Base-by-base conservation (phyloP, 202 grass and related monocot genomes). In the Carex arenaria region DNA sequence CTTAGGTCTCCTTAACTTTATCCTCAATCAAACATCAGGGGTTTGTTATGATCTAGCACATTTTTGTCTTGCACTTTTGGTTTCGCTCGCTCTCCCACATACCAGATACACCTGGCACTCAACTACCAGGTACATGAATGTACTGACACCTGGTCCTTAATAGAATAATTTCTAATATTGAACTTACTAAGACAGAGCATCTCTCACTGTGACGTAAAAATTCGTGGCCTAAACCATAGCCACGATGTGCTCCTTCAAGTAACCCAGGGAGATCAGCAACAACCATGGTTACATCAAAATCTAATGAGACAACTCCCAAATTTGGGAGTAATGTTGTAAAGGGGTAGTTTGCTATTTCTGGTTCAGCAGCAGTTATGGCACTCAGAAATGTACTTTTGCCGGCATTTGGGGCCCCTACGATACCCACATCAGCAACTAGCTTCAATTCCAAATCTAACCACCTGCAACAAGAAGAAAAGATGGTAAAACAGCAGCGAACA, bases 321-420 rank as follows among this genome's bases (percentile, higher is more conserved):
- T 98, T 98, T 70, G 95, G 95, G 63, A 98, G 91, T 55, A 98
- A 89, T 42, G 92, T 98, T n/a, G 95, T 98, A 72, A 98, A 98
- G 20, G 95, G 92, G 82, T 98, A 98, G 88, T 91, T 98, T 65
- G 95, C 95, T 83, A 98, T 98, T 54, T 89, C 88, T 90, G 95
- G 95, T 36, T 95, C 89, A 63, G 95, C 95, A 85, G 92, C 95
- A 61, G 80, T 93, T 81, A 98, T 87, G 67, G 84, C 95, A 69
- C 90, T 90, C 84, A 98, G 86, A 20, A 98, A 90, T 67, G 91
- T 98, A 89, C 95, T 98, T 86, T 98, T 98, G 60, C 95, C 95
- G 63, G 95, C 92, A 89, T 98, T 98, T 76, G 95, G 95, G 83
- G 92, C 95, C 79, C 95, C 95, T 34, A 98, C 93, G 51, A 98